Evolutionary conservation across 2,329 filamentous ascomycete genomes (phyloP), one percentile per base, ranked within the genome.

Genomic region (Metarhizium brunneum): DNA sequence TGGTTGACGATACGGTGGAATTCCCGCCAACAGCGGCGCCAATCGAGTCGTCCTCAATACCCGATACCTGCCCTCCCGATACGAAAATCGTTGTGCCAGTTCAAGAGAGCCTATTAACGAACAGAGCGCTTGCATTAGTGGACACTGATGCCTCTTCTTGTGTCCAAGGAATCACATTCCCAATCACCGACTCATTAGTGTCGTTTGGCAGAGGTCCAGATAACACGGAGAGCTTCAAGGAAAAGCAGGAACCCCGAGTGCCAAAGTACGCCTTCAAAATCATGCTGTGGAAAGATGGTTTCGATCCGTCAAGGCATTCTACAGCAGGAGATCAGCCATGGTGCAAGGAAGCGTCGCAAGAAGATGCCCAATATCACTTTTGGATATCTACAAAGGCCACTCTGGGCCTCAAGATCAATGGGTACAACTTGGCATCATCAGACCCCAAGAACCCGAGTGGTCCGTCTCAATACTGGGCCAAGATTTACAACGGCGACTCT

Each of bases 241-340:
- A 85, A 50, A 73, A 69, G 35, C 72, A 74, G 29, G 90, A 96
- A 61, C 79, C 76, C 2, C 85, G 85, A 16, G 83, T 97, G 40
- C 90, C 92, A 1, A 92, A 92, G 66, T 85, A 86, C 59, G 90
- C 89, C 0, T 83, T 96, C 62, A 86, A 88, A 63, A 75, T 96
- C 42, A 76, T 90, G 38, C 82, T 94, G 35, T 90, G 87, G 79
- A 84, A 82, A 55, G 79, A 84, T 0, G 82, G 81, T 11, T 85
- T 86, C 56, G 86, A 89, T 56, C 76, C 80, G 7, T 74, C 74
- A 51, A 77, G 76, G 50, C 77, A 81, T 25, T 53, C 74, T 75
- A 40, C 79, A 79, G 53, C 82, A 80, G 60, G 76, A 79, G 56
- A 84, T 77, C 74, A 70, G 55, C 66, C 74, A 50, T 71, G 75